Conservation (phyloP, 495 filamentous ascomycete genomes). For the Neurospora sp. region DNA sequence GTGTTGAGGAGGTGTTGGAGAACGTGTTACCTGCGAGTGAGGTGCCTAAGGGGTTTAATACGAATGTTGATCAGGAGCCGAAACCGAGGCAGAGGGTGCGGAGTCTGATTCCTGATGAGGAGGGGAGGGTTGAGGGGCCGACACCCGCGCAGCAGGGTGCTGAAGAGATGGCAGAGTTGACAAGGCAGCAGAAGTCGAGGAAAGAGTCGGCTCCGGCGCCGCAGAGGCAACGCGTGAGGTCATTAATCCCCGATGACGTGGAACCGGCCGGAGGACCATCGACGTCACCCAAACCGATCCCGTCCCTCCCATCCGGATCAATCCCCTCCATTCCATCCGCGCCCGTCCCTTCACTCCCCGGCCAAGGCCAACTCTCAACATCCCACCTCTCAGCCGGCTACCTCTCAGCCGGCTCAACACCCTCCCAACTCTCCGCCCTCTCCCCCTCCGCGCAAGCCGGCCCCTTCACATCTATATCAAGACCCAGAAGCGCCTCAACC, state of each 20-base stretch:
- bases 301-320: background rate
- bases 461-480: background rate
- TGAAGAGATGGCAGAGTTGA: background rate
- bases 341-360: background rate
- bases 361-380: background rate
- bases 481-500: background rate
- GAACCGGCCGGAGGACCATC: background rate
- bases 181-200: background rate
- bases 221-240: background rate
- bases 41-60: background rate
- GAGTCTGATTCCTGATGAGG: background rate
- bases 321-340: background rate
- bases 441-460: background rate
- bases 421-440: background rate
- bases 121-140: background rate
- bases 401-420: background rate
- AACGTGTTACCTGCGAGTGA: background rate
- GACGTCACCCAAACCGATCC: background rate
- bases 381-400: background rate
- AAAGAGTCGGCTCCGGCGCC: background rate
- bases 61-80: background rate
- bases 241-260: background rate
- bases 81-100: background rate
- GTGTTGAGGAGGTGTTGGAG: background rate
- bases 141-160: background rate